Evolutionary conservation across 768 basidiomycete genomes (phyloP).

Genomic region (Pisolithus marmoratus): DNA sequence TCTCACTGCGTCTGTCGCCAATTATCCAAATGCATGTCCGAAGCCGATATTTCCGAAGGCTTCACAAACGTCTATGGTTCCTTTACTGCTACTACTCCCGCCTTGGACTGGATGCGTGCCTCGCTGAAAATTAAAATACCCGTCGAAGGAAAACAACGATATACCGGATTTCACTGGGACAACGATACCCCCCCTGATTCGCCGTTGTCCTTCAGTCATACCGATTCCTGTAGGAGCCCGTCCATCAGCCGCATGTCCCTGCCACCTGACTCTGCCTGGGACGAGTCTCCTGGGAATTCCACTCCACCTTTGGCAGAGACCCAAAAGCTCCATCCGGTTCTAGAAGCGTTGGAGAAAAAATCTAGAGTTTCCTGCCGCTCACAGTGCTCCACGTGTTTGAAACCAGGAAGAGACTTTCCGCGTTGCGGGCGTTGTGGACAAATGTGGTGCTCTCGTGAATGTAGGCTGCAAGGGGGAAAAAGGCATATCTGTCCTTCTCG

Average conservation of each 20-base stretch:
- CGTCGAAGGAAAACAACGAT: slow-evolving; percentile 3
- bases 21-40: slow-evolving; percentile 19
- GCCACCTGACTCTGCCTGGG: slow-evolving; percentile 19
- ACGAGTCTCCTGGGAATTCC: slow-evolving; percentile 7
- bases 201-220: slow-evolving; percentile 17
- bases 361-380: slow-evolving; percentile 44
- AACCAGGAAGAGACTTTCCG: slow-evolving; percentile 50
- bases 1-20: slow-evolving; percentile 17
- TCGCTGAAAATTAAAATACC: slow-evolving; percentile 16
- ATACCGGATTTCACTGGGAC: slow-evolving; percentile 4
- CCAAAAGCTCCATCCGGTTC: slow-evolving; percentile 35
- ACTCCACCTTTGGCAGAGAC: slow-evolving; percentile 17
- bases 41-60: slow-evolving; percentile 20
- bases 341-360: slow-evolving; percentile 44
- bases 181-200: slow-evolving; percentile 26
- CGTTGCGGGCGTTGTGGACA: slow-evolving; percentile 54
- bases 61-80: slow-evolving; percentile 29
- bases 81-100: slow-evolving; percentile 36
- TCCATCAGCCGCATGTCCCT: slow-evolving; percentile 39
- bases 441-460: slow-evolving; percentile 62
- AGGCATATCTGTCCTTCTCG: slow-evolving; percentile 41
- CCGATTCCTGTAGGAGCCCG: slow-evolving; percentile 21
- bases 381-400: slow-evolving; percentile 49
- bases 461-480: slow-evolving; percentile 47
- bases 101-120: slow-evolving; percentile 24